Base-by-base conservation (phyloP, 257 asterid species). In the Euphrasia confusa region DNA sequence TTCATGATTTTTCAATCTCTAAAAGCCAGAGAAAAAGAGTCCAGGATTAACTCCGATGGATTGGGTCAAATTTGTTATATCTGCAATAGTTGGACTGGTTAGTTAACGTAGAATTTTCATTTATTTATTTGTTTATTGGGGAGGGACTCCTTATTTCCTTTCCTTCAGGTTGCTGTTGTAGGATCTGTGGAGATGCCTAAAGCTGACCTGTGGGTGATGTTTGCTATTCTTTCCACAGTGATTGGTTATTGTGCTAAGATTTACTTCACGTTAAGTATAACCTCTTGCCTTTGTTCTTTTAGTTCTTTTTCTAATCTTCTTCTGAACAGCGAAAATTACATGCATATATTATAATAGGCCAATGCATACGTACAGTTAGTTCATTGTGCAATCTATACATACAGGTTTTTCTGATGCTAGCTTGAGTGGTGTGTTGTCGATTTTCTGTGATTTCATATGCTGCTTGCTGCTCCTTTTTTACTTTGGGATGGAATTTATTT, bases 11-110 rank as follows among this genome's bases (percentile, higher is more conserved):
- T 68, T 68, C 24, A 21, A 21, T 21, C 67, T 66, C 57, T 60
- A 69, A 71, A 66, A 92, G 98, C 98, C 98, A n/a, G 98, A 92
- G 92, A 92, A 92, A 68, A 88, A 83, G 69, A 88, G 77, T 72
- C 98, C 98, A 60, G 74, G 97, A 77, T 84, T 92, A 75, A 92
- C 97, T 61, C 97, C 95, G 18, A 88, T 92, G 98, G 98, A 92
- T 72, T 86, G 91, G 99, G 97, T 92, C 72, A 92, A 84, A 74
- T 92, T 92, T 75, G 86, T 92, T 59, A 55, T 84, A 65, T 89
- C 99, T 70, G 95, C 93, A 52, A 61, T 84, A 35, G 94, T 92
- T 77, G 99, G 99, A 65, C 93, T 92, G 97, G 99, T 92, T 64
- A 71, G 98, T 80, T 68, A 15, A 30, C 24, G 24, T 21, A 21